These are phyloP conservation scores for Eimeria necatrix DNA, from an alignment of 169 alveolate species.

Conservation along the genomic window DNA sequence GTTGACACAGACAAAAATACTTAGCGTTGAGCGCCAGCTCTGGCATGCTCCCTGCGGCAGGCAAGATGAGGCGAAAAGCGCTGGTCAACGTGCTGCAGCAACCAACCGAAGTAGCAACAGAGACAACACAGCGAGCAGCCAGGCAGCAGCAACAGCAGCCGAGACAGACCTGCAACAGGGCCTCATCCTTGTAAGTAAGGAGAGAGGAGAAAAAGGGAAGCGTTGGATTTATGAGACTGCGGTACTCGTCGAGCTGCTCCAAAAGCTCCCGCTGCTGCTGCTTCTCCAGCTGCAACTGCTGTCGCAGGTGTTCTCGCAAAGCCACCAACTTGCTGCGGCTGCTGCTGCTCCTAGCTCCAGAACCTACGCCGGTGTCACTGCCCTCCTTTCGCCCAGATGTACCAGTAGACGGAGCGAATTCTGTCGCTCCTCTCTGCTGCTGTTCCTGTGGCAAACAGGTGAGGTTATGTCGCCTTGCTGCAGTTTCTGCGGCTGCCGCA, in stretches of 20 bases:
- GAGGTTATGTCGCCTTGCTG: background rate
- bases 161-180: constrained; percentile 53
- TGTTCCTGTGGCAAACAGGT: background rate
- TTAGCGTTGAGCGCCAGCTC: constrained; percentile 47
- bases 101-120: constrained; percentile 4
- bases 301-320: constrained; percentile 35
- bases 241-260: constrained; percentile 49
- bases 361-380: background rate
- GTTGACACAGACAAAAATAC: constrained; percentile 30
- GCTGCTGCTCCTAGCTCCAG: background rate
- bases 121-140: background rate
- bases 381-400: background rate
- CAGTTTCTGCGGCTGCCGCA: constrained; percentile 65
- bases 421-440: background rate
- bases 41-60: constrained; percentile 52
- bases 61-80: background rate
- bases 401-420: background rate
- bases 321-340: background rate
- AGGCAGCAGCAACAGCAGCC: constrained; percentile 14
- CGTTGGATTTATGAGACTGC: constrained; percentile 38
- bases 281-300: constrained; percentile 60
- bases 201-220: constrained; percentile 71
- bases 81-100: background rate
- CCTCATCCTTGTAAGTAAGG: constrained; percentile 70
- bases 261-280: constrained; percentile 38